These are phyloP conservation scores for Diplocarpon rosae DNA, from an alignment of 2,329 filamentous ascomycete genomes.

Conservation along the genomic window DNA sequence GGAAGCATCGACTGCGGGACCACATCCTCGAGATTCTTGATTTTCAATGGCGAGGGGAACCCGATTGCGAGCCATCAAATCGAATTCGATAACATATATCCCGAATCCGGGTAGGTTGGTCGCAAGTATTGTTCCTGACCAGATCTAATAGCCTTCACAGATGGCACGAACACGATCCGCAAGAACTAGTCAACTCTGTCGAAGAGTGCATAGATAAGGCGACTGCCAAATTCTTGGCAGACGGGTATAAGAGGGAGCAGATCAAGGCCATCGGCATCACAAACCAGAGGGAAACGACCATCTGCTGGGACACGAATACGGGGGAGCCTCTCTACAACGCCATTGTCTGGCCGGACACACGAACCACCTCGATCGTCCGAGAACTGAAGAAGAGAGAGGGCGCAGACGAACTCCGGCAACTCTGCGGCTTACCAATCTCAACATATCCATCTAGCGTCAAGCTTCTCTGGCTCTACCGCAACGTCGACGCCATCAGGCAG, in stretches of 20 bases:
- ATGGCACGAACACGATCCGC: conserved; percentile 78
- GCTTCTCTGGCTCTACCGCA: conserved; percentile 64
- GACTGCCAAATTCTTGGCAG: conserved; percentile 53
- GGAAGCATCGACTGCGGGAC: conserved; percentile 88
- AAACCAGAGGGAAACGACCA: conserved; percentile 73
- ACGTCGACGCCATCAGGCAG: conserved; percentile 53
- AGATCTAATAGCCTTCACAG: conserved; percentile 32
- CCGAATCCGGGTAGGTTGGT: conserved; percentile 62
- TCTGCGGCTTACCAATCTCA: conserved; percentile 68
- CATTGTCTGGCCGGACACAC: conserved; percentile 79
- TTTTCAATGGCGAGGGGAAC: conserved; percentile 71
- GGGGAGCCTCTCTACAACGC: conserved; percentile 71
- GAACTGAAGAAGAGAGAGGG: conserved; percentile 58
- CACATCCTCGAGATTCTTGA: conserved; percentile 79
- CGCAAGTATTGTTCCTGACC: background rate
- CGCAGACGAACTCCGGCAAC: conserved; percentile 52
- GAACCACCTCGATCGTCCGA: conserved; percentile 59
- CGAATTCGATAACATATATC: conserved; percentile 77
- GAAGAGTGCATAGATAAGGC: conserved; percentile 67
- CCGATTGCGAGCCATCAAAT: conserved; percentile 77
- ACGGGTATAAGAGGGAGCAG: conserved; percentile 54
- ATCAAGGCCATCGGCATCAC: conserved; percentile 68
- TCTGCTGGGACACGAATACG: conserved; percentile 69
- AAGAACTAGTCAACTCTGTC: conserved; percentile 62
- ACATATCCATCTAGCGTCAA: conserved; percentile 75